Base-by-base conservation (phyloP, 2,329 filamentous ascomycete genomes). In the Ophiostoma novo-ulmi region DNA sequence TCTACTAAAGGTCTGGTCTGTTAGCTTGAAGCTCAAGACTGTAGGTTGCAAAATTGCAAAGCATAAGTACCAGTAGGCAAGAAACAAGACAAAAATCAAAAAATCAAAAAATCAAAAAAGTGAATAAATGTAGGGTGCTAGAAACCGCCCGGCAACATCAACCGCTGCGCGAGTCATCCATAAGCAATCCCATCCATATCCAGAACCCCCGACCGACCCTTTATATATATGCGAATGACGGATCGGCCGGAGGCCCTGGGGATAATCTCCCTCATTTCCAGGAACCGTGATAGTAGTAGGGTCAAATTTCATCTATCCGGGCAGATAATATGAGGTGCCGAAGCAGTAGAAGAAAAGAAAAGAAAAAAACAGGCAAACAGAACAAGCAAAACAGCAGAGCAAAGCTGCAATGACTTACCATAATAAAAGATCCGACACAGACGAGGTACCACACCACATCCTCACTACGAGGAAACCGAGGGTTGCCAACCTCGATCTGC, bases 191-290 rank as follows among this genome's bases (percentile, higher is more conserved):
- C 90, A 92, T 89, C 74, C 89, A 88, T 89, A 82, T 89, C 88
- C 83, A 84, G 86, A 88, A 85, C 85, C 83, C 87, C 83, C 81
- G 82, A 61, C 83, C 85, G 83, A 78, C 83, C 87, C 85, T 82
- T 78, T 81, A 67, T 80, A 67, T 17, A 81, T 70, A 82, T 88
- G 88, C 88, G 88, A 90, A 91, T 89, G 85, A 88, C 82, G 84
- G 85, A 82, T 81, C 82, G 81, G 79, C 75, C 76, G 79, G 84
- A 84, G 83, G 85, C 85, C 20, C 83, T 87, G 86, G 74, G 89
- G 89, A 88, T 87, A 83, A 87, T 92, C 89, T 92, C 85, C 90
- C 90, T 92, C 90, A 84, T 81, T 88, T 91, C 83, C 89, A 92
- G 90, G 90, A 92, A 92, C 89, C 90, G 89, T 84, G 85, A 89